Evolutionary conservation across 225 moss, liverwort and hornwort species (phyloP).

Genomic region (Antitrichia curtipendula): DNA sequence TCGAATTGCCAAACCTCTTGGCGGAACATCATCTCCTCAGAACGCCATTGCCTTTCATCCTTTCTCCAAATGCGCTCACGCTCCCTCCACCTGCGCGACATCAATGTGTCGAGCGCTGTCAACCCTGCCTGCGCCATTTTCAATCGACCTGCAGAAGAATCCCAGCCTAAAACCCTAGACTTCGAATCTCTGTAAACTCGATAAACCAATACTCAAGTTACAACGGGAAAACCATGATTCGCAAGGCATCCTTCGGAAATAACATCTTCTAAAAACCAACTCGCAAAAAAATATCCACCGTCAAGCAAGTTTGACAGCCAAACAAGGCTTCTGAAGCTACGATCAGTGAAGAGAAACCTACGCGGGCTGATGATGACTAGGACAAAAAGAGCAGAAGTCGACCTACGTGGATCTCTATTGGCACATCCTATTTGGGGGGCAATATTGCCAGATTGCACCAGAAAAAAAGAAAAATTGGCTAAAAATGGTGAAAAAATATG

Average conservation of each 20-base stretch:
- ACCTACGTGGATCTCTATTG: background rate
- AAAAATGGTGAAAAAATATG: no score
- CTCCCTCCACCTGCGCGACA: conserved; percentile 44
- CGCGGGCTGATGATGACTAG: background rate
- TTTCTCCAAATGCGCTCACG: conserved; percentile 39
- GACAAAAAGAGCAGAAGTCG: background rate
- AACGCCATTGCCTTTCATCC: conserved; percentile 28
- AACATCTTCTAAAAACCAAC: background rate
- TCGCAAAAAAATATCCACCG: background rate
- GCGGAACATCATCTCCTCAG: conserved; percentile 28
- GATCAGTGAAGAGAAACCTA: background rate
- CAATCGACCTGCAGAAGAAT: background rate
- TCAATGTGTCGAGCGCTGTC: conserved; percentile 42
- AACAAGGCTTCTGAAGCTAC: background rate
- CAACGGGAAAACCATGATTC: background rate
- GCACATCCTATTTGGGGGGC: no score
- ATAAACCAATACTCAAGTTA: background rate
- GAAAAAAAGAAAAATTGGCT: no score
- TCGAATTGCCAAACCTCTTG: conserved; percentile 17
- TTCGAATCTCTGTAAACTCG: background rate
- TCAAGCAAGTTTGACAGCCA: background rate
- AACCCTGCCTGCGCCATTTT: conserved; percentile 41
- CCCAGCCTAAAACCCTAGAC: background rate
- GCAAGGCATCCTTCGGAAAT: background rate
- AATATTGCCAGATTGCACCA: no score